Percentiles rank a stretch among this genome's conserved stretches.
Evolutionary conservation across 2,329 filamentous ascomycete genomes (phyloP).

Genomic region (Trichophyton equinum): DNA sequence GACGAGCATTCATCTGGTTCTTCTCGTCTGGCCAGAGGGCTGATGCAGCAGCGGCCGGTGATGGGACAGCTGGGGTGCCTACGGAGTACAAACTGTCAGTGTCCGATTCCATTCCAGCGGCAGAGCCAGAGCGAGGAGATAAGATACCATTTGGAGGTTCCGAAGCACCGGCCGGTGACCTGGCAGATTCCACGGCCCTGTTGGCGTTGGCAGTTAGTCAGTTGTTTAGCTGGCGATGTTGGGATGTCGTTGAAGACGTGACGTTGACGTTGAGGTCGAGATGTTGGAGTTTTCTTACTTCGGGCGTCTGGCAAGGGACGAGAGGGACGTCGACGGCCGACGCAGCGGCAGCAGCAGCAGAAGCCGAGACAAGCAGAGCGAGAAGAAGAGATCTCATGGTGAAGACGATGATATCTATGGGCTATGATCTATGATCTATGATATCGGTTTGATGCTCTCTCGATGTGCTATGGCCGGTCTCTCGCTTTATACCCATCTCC

Average conservation of each 20-base stretch:
- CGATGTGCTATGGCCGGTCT: too few relatives aligned
- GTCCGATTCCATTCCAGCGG: not conserved
- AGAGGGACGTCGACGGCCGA: not conserved
- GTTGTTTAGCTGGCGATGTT: too few relatives aligned
- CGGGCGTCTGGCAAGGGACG: too few relatives aligned
- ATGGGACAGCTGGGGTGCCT: not conserved
- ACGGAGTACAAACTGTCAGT: not conserved
- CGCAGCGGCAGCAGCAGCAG: not conserved
- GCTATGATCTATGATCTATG: not conserved
- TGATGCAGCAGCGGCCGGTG: not conserved
- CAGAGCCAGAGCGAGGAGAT: not conserved
- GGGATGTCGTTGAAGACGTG: too few relatives aligned
- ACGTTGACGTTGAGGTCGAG: too few relatives aligned
- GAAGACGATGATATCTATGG: not conserved
- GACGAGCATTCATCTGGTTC: constrained; percentile 9
- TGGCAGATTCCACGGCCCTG: too few relatives aligned
- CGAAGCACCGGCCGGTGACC: too few relatives aligned
- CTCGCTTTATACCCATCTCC: too few relatives aligned
- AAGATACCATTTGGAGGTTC: too few relatives aligned
- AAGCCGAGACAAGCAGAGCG: not conserved
- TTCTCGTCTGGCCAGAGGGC: not conserved
- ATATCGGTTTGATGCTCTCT: too few relatives aligned
- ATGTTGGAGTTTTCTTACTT: too few relatives aligned
- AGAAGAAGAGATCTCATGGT: not conserved
- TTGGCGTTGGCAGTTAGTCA: too few relatives aligned